These are phyloP conservation scores for Nissolia schottii DNA, from an alignment of 306 rosid species.

Conservation along the genomic window DNA sequence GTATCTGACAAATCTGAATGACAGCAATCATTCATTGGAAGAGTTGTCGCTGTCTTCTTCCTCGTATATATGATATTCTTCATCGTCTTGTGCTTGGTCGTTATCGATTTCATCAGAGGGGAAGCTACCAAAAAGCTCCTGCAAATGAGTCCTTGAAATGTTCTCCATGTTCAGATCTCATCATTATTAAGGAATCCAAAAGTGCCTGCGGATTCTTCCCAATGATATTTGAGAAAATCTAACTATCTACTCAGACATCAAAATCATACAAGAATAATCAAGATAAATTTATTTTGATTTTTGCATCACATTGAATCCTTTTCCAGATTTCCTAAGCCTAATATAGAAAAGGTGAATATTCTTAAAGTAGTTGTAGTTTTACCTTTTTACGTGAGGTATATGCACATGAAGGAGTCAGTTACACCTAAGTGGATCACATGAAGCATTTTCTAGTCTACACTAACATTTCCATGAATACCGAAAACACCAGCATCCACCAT, in stretches of 20 bases:
- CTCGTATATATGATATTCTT: conserved; percentile 65
- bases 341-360: not conserved
- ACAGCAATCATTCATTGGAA: conserved; percentile 38
- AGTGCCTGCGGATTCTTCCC: not conserved
- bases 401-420: not conserved
- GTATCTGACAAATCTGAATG: not conserved
- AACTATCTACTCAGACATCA: not conserved
- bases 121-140: conserved; percentile 82
- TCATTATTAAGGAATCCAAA: conserved; percentile 43
- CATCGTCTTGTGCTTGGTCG: conserved; percentile 37
- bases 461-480: not conserved
- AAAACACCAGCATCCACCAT: not conserved
- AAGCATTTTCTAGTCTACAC: not conserved
- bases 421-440: not conserved
- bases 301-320: not conserved
- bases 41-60: conserved; percentile 56
- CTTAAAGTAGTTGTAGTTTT: not conserved
- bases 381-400: too few relatives aligned
- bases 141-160: conserved; percentile 70
- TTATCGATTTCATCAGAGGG: conserved; percentile 39
- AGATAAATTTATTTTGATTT: not conserved
- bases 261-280: not conserved
- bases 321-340: not conserved
- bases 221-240: not conserved
- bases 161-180: conserved; percentile 53